These are phyloP conservation scores for Penicillium sp. DNA, from an alignment of 2,329 filamentous ascomycete species.

Conservation along the genomic window DNA sequence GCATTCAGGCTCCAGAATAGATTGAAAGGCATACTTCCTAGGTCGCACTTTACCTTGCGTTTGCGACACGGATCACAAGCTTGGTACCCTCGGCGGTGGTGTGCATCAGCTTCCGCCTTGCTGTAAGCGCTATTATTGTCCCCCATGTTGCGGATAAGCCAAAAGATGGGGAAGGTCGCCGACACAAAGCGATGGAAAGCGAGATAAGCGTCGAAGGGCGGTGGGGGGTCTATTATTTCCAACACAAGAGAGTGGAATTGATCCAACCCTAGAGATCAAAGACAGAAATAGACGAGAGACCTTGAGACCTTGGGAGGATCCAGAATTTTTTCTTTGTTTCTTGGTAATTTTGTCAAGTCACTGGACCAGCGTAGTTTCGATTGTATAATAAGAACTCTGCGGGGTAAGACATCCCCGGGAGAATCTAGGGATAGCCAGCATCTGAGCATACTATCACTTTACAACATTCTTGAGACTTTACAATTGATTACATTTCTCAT, in stretches of 20 bases:
- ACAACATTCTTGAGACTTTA: background rate
- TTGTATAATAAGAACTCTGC: constrained; percentile 28
- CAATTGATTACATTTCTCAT: background rate
- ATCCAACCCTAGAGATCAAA: constrained; percentile 9
- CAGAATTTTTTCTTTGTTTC: too few species aligned
- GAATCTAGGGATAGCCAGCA: background rate
- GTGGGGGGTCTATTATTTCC: too few species aligned
- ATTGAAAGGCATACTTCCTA: constrained; percentile 41
- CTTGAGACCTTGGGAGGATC: too few species aligned
- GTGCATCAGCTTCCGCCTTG: constrained; percentile 35
- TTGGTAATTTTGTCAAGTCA: background rate
- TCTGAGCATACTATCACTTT: background rate
- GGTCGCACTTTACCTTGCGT: constrained; percentile 49
- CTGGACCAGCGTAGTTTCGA: constrained; percentile 16
- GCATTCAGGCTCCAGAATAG: constrained; percentile 2
- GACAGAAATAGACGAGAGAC: background rate
- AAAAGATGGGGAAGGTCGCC: constrained; percentile 28
- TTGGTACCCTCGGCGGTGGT: constrained; percentile 49
- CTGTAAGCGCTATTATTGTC: constrained; percentile 20
- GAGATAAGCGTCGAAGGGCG: constrained; percentile 35
- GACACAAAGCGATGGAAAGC: constrained; percentile 37
- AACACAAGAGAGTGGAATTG: constrained; percentile 11
- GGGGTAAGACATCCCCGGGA: constrained; percentile 24
- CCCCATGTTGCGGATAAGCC: constrained; percentile 23
- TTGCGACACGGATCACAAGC: constrained; percentile 49